Evolutionary conservation across 306 rosid species (phyloP).

Genomic region (Cucurbita maxima): DNA sequence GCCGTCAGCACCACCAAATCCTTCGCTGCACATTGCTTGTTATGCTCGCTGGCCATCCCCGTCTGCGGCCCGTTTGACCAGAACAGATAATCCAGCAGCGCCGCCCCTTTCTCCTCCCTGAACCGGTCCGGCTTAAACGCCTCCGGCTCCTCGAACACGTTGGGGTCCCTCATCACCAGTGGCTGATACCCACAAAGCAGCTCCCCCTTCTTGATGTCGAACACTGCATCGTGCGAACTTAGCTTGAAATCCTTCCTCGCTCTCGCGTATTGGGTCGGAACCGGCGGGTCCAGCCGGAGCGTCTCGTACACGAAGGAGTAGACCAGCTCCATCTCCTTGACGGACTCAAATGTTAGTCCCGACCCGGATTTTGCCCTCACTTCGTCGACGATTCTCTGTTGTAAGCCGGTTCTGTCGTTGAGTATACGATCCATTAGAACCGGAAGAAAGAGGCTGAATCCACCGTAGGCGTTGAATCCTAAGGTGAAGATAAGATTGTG

Average conservation of each 20-base stretch:
- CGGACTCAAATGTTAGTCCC: conserved; percentile 39
- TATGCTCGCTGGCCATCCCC: conserved; percentile 33
- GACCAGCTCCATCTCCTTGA: conserved; percentile 46
- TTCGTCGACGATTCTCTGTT: conserved; percentile 37
- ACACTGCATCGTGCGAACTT: conserved; percentile 43
- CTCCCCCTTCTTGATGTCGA: conserved; percentile 66
- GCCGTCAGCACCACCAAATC: conserved; percentile 56
- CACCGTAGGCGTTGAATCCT: conserved; percentile 87
- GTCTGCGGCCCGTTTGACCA: conserved; percentile 95
- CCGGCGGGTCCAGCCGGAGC: conserved; percentile 77
- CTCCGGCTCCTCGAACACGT: conserved; percentile 58
- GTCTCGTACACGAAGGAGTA: conserved; percentile 66
- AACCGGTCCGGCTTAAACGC: conserved; percentile 66
- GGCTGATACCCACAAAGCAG: conserved; percentile 66
- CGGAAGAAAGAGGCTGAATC: conserved; percentile 66
- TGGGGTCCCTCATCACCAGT: conserved; percentile 54
- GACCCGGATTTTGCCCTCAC: conserved; percentile 47
- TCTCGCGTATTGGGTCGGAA: conserved; percentile 64
- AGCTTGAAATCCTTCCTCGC: conserved; percentile 67
- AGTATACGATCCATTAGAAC: conserved; percentile 24
- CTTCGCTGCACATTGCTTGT: conserved; percentile 78
- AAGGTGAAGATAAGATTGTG: conserved; percentile 66
- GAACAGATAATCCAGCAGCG: conserved; percentile 41
- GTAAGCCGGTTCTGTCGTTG: conserved; percentile 35
- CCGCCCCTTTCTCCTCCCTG: conserved; percentile 27